Conservation (phyloP, 345 rosid species). For the Turnera subulata region DNA sequence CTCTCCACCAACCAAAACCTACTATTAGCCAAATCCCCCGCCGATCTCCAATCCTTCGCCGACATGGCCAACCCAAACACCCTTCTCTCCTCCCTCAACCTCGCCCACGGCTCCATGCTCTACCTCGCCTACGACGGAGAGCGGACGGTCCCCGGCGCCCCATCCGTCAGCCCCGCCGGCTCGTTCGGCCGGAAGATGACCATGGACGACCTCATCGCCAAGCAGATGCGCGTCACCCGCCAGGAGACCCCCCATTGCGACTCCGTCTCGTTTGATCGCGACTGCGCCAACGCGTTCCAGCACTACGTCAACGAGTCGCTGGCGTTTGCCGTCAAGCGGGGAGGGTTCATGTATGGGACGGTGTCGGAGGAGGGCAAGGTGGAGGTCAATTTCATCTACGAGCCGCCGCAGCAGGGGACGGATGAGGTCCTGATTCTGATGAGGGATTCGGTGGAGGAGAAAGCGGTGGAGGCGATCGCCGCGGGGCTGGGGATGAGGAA, state of each 20-base stretch:
- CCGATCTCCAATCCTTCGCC: conserved; percentile 44
- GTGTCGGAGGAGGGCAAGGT: conserved; percentile 71
- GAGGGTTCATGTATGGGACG: conserved; percentile 91
- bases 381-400: conserved; percentile 82
- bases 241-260: conserved; percentile 85
- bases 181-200: conserved; percentile 98
- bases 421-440: conserved; percentile 53
- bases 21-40: conserved; percentile 58
- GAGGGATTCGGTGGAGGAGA: conserved; percentile 68
- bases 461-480: conserved; percentile 70
- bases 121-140: conserved; percentile 78
- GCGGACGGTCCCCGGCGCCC: conserved; percentile 55
- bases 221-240: conserved; percentile 76
- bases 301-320: conserved; percentile 65
- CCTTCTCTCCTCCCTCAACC: conserved; percentile 50
- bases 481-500: conserved; percentile 76
- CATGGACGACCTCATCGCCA: conserved; percentile 84
- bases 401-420: conserved; percentile 82
- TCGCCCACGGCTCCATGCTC: conserved; percentile 72
- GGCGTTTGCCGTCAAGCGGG: conserved; percentile 78
- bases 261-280: conserved; percentile 79
- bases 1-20: conserved; percentile 73
- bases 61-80: conserved; percentile 68
- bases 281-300: conserved; percentile 76
- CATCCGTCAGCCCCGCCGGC: conserved; percentile 65